These are phyloP conservation scores for Ascoidea asiatica DNA, from an alignment of 805 yeast genomes.

Conservation along the genomic window DNA sequence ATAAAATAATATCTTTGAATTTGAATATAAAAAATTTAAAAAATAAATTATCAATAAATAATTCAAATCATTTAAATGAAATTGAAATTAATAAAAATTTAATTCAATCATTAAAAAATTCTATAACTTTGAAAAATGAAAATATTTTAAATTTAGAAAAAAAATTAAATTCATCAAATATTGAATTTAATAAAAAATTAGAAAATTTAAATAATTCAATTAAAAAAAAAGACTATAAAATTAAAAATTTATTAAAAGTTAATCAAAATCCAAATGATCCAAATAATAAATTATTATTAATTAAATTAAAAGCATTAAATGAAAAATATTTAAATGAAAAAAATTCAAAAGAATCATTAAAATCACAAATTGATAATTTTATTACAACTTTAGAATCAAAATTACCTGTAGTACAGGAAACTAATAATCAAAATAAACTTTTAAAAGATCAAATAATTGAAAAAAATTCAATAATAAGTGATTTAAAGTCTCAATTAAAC, in stretches of 20 bases:
- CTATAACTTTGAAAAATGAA: neutral
- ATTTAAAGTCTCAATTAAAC: constrained; percentile 34
- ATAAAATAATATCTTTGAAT: no score
- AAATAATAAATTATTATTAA: no score
- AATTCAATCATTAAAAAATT: neutral
- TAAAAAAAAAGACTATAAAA: no score
- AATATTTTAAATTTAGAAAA: no score
- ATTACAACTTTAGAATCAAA: constrained; percentile 66
- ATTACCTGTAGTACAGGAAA: constrained; percentile 62
- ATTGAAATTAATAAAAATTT: no score
- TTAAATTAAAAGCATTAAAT: no score
- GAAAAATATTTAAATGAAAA: constrained; percentile 58
- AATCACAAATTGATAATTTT: constrained; percentile 56
- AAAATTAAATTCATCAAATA: neutral
- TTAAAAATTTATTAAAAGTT: no score
- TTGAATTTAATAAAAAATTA: no score
- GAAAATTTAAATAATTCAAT: no score
- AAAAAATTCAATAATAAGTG: constrained; percentile 41
- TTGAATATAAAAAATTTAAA: no score
- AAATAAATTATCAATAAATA: neutral
- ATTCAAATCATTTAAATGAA: neutral
- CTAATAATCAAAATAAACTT: constrained; percentile 41
- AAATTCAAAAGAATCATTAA: constrained; percentile 55
- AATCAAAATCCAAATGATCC: neutral
- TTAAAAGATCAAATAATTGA: constrained; percentile 44